These are phyloP conservation scores for Leccinum arenicola DNA, from an alignment of 768 basidiomycete genomes.

Conservation along the genomic window DNA sequence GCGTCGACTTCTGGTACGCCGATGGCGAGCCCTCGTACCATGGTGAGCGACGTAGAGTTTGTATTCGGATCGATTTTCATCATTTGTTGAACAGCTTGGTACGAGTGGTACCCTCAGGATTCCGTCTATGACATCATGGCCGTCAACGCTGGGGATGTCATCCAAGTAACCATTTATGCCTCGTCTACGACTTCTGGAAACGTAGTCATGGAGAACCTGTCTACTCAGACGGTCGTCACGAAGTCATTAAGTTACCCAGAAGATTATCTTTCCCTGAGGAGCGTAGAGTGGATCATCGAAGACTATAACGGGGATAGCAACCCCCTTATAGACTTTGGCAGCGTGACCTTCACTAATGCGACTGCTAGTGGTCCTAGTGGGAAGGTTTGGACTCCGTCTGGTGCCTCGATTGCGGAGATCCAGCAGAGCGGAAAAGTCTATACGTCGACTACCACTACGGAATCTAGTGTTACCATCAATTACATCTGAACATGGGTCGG, in stretches of 20 bases:
- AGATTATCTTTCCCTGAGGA: conserved; percentile 14
- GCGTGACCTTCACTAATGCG: conserved; percentile 13
- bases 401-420: conserved; percentile 13
- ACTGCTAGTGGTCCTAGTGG: conserved; percentile 7
- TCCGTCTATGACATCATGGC: conserved; percentile 11
- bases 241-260: conserved; percentile 9
- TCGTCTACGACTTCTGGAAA: conserved; percentile 19
- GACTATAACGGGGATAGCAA: conserved; percentile 15
- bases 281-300: conserved; percentile 26
- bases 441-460: conserved; percentile 12
- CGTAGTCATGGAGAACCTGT: conserved; percentile 19
- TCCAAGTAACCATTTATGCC: conserved; percentile 17
- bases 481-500: conserved; percentile 3
- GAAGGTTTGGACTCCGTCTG: conserved; percentile 5
- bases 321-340: conserved; percentile 20
- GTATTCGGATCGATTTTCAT: neutral
- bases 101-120: conserved; percentile 20
- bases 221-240: conserved; percentile 8
- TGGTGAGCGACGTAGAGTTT: neutral
- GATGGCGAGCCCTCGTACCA: conserved; percentile 1
- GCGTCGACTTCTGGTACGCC: conserved; percentile 4
- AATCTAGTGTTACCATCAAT: neutral
- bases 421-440: conserved; percentile 4
- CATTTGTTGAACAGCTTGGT: conserved; percentile 18
- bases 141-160: conserved; percentile 16